A percentile compares a stretch with the other conserved stretches of the same genome.
Conservation (phyloP, 805 yeast species). For the Saturnispora sanitii region DNA sequence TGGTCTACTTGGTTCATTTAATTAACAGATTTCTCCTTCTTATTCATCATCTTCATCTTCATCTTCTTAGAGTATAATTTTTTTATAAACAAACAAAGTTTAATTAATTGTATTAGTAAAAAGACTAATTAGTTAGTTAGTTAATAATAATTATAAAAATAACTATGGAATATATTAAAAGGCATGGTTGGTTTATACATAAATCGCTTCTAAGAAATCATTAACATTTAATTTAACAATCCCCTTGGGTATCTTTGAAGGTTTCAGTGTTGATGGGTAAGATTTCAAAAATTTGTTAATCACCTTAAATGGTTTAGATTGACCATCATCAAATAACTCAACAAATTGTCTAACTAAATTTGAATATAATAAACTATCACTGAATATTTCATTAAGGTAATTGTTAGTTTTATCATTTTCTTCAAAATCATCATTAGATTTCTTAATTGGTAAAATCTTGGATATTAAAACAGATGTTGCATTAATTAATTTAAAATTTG, state of each 20-base stretch:
- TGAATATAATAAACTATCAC: slow-evolving; percentile 20
- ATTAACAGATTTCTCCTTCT: no score
- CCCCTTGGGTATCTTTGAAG: slow-evolving; percentile 25
- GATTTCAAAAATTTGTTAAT: slow-evolving; percentile 21
- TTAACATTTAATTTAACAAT: slow-evolving; percentile 17
- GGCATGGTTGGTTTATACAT: no score
- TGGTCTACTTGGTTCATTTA: slow-evolving; percentile 28
- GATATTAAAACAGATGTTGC: slow-evolving; percentile 19
- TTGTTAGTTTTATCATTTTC: slow-evolving; percentile 1
- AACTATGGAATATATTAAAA: no score
- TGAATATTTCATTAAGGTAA: slow-evolving; percentile 14
- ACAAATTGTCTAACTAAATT: slow-evolving; percentile 26
- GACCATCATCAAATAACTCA: slow-evolving; percentile 27
- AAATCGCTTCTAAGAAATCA: slow-evolving; percentile 3
- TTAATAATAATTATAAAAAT: no score
- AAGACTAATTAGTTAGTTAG: no score
- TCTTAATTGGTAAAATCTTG: slow-evolving; percentile 14
- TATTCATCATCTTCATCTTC: no score
- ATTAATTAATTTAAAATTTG: slow-evolving; percentile 18
- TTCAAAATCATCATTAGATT: neutral
- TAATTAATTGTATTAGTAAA: neutral
- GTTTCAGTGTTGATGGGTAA: slow-evolving; percentile 28
- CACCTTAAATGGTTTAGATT: slow-evolving; percentile 20
- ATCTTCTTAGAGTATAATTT: no score
- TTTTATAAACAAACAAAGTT: neutral